Conservation (phyloP, 169 alveolate genomes). For the Cryptosporidium bovis region DNA sequence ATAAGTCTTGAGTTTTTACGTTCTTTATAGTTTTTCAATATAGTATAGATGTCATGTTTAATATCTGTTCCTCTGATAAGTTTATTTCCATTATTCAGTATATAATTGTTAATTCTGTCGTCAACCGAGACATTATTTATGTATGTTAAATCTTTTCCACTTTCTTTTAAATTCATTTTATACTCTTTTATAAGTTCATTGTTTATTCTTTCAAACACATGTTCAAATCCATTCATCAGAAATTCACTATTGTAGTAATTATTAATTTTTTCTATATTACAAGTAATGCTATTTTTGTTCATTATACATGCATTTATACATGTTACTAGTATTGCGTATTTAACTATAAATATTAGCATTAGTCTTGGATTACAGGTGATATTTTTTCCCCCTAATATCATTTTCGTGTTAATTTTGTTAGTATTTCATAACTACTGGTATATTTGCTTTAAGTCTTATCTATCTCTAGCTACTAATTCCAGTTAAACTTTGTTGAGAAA, state of each 20-base stretch:
- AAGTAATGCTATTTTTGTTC: no score
- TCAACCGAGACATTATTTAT: constrained; percentile 39
- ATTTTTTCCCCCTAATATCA: no score
- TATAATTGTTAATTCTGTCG: constrained; percentile 24
- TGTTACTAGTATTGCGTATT: no score
- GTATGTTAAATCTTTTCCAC: not conserved
- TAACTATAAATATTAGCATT: no score
- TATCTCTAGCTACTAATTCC: no score
- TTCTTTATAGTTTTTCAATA: constrained; percentile 23
- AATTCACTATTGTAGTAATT: not conserved
- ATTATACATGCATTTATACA: no score
- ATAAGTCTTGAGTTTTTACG: constrained; percentile 2
- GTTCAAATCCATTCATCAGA: constrained; percentile 9
- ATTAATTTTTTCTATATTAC: no score
- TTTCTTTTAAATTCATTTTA: constrained; percentile 15
- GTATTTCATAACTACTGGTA: no score
- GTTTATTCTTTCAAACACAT: constrained; percentile 1
- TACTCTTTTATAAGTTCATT: not conserved
- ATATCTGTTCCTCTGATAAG: constrained; percentile 36
- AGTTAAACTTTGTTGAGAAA: no score
- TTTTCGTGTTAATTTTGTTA: no score
- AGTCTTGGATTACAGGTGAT: no score
- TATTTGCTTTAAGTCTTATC: no score
- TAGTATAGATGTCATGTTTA: constrained; percentile 14
- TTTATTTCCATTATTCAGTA: constrained; percentile 2